A percentile compares a stretch with the other conserved stretches of the same genome.
Conservation (phyloP, 176 grass and related monocot genomes). For the Oryza glaberrima region DNA sequence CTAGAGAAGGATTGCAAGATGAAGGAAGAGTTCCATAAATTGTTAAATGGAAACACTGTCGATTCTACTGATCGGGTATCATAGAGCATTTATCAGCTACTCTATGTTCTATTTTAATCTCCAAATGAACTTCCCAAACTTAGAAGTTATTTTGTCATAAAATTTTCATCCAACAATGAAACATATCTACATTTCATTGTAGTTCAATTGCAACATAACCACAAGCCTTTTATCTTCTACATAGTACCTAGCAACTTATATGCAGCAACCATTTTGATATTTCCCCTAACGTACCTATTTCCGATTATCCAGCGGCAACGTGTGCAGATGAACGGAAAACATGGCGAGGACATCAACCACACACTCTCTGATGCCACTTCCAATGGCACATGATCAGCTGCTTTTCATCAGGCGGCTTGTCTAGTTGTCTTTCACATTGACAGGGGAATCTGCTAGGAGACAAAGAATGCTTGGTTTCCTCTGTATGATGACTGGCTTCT, state of each 20-base stretch:
- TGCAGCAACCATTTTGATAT: not conserved
- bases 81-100: conserved; percentile 4
- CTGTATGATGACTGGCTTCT: not conserved
- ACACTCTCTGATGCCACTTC: conserved; percentile 45
- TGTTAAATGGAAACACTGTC: conserved; percentile 69
- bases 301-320: conserved; percentile 59
- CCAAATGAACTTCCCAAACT: not conserved
- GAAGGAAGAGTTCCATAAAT: conserved; percentile 76
- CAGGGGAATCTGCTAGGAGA: conserved; percentile 18
- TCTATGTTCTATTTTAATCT: not conserved
- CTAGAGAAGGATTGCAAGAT: conserved; percentile 62
- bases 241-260: not conserved
- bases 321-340: conserved; percentile 73
- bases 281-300: conserved; percentile 1
- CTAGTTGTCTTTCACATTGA: conserved; percentile 25
- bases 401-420: not conserved
- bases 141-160: not conserved
- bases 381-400: conserved; percentile 48
- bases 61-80: conserved; percentile 81
- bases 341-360: conserved; percentile 66
- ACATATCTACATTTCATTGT: not conserved
- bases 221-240: not conserved
- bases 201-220: not conserved
- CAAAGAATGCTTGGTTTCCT: conserved; percentile 2
- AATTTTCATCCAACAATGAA: not conserved